phyloP scores from a whole-genome alignment of 2,329 filamentous ascomycete genomes.

The Hypoxylon sp. region DNA sequence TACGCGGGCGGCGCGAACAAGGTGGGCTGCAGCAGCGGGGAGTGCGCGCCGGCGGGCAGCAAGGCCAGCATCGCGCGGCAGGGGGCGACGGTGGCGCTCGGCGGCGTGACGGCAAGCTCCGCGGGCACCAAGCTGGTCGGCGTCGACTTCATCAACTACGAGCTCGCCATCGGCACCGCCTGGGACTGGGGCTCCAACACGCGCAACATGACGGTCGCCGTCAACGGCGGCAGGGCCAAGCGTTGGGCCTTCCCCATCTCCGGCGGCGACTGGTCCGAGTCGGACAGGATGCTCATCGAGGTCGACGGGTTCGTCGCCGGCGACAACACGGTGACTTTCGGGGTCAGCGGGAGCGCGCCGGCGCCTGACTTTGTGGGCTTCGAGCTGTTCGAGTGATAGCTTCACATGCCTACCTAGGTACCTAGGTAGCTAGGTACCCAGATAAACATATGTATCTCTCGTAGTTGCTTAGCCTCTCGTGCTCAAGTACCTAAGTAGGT shows the following conservation, averaged over 20 bases:
- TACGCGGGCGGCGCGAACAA: slow-evolving; percentile 48
- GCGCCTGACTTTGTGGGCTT: slow-evolving; percentile 56
- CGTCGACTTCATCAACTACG: slow-evolving; percentile 62
- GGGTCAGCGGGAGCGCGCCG: slow-evolving; percentile 38
- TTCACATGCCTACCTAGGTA: too few relatives aligned
- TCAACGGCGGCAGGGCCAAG: slow-evolving; percentile 54
- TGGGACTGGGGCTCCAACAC: slow-evolving; percentile 57
- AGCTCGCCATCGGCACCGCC: slow-evolving; percentile 52
- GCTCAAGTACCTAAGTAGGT: too few relatives aligned
- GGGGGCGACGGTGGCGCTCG: slow-evolving; percentile 49
- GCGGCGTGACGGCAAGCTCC: slow-evolving; percentile 42
- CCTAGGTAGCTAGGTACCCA: too few relatives aligned
- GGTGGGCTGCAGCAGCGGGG: slow-evolving; percentile 46
- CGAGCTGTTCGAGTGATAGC: slow-evolving; percentile 47
- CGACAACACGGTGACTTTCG: slow-evolving; percentile 49
- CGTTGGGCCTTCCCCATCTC: slow-evolving; percentile 59
- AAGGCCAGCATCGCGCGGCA: slow-evolving; percentile 52
- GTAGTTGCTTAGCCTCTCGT: too few relatives aligned
- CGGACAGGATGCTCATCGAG: slow-evolving; percentile 53
- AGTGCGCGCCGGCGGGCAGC: slow-evolving; percentile 53
- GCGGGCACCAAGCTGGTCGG: slow-evolving; percentile 52
- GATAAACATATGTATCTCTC: too few relatives aligned
- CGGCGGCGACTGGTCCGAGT: slow-evolving; percentile 60
- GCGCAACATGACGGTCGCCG: slow-evolving; percentile 57
- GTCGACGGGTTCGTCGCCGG: slow-evolving; percentile 56